Evolutionary conservation across 2,329 filamentous ascomycete genomes (phyloP).

Genomic region (Epichloe scottii): DNA sequence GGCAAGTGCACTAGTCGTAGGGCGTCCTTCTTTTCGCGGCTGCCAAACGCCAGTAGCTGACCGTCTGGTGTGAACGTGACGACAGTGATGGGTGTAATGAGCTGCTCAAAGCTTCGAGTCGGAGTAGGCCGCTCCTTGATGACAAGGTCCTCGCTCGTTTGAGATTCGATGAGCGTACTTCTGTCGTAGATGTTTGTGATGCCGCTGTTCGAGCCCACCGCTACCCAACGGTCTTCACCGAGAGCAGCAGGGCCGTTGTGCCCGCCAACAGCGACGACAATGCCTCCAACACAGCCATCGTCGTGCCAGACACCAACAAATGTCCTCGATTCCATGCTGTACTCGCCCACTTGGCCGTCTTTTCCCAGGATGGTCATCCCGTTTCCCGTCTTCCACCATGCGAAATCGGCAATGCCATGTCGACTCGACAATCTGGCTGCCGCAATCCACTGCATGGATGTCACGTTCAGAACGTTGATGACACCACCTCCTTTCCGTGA

Average conservation of each 20-base stretch:
- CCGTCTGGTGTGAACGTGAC: conserved; percentile 78
- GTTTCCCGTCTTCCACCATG: conserved; percentile 79
- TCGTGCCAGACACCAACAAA: conserved; percentile 80
- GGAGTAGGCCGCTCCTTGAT: conserved; percentile 61
- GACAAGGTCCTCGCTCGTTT: conserved; percentile 27
- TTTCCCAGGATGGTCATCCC: conserved; percentile 75
- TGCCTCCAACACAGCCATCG: conserved; percentile 77
- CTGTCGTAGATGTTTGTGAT: conserved; percentile 93
- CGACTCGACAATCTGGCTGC: conserved; percentile 71
- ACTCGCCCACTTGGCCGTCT: conserved; percentile 85
- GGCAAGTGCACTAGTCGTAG: conserved; percentile 80
- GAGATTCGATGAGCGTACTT: conserved; percentile 40
- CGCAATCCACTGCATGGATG: conserved; percentile 76
- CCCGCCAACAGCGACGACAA: conserved; percentile 68
- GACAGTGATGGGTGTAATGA: conserved; percentile 73
- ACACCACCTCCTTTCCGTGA: conserved; percentile 76
- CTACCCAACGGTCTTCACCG: conserved; percentile 80
- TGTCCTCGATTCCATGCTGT: conserved; percentile 53
- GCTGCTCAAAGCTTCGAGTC: conserved; percentile 63
- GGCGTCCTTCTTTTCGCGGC: conserved; percentile 77
- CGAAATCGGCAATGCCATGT: conserved; percentile 79
- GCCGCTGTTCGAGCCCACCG: conserved; percentile 72
- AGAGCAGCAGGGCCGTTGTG: conserved; percentile 45
- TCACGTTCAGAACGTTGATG: conserved; percentile 71
- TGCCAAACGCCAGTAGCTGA: conserved; percentile 78